These are phyloP conservation scores for Umbilicaria muhlenbergii DNA, from an alignment of 495 filamentous ascomycete genomes.

Conservation along the genomic window DNA sequence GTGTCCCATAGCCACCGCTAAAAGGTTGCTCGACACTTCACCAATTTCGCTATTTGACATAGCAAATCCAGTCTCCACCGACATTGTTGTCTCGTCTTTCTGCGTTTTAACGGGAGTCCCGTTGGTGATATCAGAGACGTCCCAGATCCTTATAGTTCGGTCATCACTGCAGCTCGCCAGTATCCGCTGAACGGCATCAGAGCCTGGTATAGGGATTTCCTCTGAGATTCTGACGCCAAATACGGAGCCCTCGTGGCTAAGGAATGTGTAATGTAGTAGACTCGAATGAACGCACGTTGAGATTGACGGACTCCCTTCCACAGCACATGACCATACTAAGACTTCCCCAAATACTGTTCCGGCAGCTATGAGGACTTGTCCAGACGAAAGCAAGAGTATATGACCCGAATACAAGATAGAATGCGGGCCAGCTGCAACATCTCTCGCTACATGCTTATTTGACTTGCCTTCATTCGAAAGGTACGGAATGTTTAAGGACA, in stretches of 20 bases:
- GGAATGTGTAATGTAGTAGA: conserved; percentile 53
- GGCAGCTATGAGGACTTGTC: conserved; percentile 56
- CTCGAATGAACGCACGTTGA: conserved; percentile 6
- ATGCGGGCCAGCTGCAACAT: conserved; percentile 48
- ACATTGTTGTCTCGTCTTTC: conserved; percentile 13
- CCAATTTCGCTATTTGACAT: no score
- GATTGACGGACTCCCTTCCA: background rate
- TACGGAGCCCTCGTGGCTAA: conserved; percentile 85
- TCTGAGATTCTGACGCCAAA: conserved; percentile 74
- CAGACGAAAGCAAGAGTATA: conserved; percentile 38
- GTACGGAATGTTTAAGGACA: conserved; percentile 26
- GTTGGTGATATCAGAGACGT: conserved; percentile 37
- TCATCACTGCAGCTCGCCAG: conserved; percentile 93
- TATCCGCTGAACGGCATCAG: conserved; percentile 30
- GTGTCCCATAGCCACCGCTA: conserved; percentile 71
- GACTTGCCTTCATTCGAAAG: conserved; percentile 11
- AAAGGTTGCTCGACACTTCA: background rate
- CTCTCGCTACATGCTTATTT: conserved; percentile 7
- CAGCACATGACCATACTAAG: conserved; percentile 63
- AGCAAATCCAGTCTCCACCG: conserved; percentile 21
- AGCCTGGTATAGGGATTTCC: conserved; percentile 24
- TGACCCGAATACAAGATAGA: conserved; percentile 84
- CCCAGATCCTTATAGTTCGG: conserved; percentile 79
- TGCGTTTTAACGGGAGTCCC: conserved; percentile 1
- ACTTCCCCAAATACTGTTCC: conserved; percentile 93